Evolutionary conservation across 176 grass and related monocot genomes (phyloP).

Genomic region (sorghum (Sorghum bicolor)): Sorghum_bicolor_NCBIv3 NC_012878.2:45627001-45627500

Average conservation of each 20-base stretch:
- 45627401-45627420: constrained; percentile 48
- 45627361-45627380: constrained; percentile 64
- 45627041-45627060: constrained; percentile 31
- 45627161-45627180: constrained; percentile 63
- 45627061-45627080: too few species aligned
- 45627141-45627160: constrained; percentile 45
- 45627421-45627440: constrained; percentile 64
- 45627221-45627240: constrained; percentile 53
- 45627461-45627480: constrained; percentile 5
- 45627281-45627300: not conserved
- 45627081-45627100: constrained; percentile 1
- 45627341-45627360: constrained; percentile 52
- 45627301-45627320: constrained; percentile 55
- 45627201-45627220: constrained; percentile 55
- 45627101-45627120: constrained; percentile 58
- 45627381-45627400: constrained; percentile 70
- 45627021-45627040: constrained; percentile 58
- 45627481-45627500: not conserved
- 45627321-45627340: constrained; percentile 44
- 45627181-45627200: constrained; percentile 64
- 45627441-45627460: constrained; percentile 74
- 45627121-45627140: constrained; percentile 72
- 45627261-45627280: constrained; percentile 48
- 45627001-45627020: constrained; percentile 52
- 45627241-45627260: constrained; percentile 47